Evolutionary conservation across 495 filamentous ascomycete species (phyloP), one percentile per base, ranked within the genome.

Genomic region (Penicillium paradoxum): DNA sequence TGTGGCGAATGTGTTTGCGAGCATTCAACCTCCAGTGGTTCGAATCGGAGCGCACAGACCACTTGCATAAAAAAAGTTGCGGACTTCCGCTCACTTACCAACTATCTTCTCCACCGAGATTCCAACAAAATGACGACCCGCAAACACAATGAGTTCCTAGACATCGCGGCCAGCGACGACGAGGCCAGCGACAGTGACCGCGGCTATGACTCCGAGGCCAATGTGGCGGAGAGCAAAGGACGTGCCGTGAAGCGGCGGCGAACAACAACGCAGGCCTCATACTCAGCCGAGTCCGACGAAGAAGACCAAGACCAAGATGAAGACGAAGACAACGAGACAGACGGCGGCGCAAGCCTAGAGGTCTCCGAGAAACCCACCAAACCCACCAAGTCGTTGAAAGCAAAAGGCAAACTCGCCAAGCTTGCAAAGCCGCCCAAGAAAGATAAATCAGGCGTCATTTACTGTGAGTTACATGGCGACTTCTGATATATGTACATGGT

Each of bases 91-190:
- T 22, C 30, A 22, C 47, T 29, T 6, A 22, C 18, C 19, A 45
- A 19, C 19, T 25, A 18, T 39, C 15, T 22, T 14, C 49, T 11
- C 18, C 25, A 22, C 30, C 37, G 18, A 27, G 36, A 29, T 14
- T 24, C 21, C 17, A 51, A 8, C 53, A 60, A 45, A 42, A 91
- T 90, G 87, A 55, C 83, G 4, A 70, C 77, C n/a, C 80, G 83
- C 55, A 89, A 86, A 45, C 75, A 79, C 46, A 91, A 91, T 69
- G 79, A 89, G 34, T 91, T 85, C 57, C 79, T 95, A 17, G 89
- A 91, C 45, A 78, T 78, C 7, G 80, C 75, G 14, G 57, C 58
- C 5, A 87, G 85, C 63, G 89, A 91, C 33, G 82, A 87, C 3
- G 81, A 85, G 42, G 78, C 76, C 30, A 68, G 63, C 41, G 41